Base-by-base conservation (phyloP, 192 early-diverging fungal species). In the Jimgerdemannia flammicorona region DNA sequence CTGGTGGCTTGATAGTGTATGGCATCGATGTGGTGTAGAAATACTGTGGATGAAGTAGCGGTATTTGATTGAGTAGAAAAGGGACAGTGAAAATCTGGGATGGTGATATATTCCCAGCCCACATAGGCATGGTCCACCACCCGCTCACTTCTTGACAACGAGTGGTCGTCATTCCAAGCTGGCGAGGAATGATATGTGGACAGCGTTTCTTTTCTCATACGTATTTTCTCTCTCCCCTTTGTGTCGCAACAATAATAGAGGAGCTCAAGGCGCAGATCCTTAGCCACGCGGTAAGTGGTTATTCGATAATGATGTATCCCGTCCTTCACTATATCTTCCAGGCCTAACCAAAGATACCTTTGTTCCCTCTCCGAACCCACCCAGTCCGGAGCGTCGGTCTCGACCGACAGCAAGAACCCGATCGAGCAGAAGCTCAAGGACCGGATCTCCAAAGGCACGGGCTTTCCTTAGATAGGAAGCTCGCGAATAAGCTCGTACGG, bases 201-300 rank as follows among this genome's bases (percentile, higher is more conserved):
- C 29, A 29, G 29, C 29, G 29, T 29, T 29, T 29, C 29, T 29
- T 29, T 29, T 29, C 29, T 29, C 29, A 29, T 41, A n/a, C n/a
- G 18, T 17, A 39, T 71, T 49, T 41, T n/a, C 8, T 71, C 70
- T n/a, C 8, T 71, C 70, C 7, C n/a, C n/a, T n/a, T n/a, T n/a
- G n/a, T n/a, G 6, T 7, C 4, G 19, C 40, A 43, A 0, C 42
- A 40, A 19, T 3, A 44, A 44, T 59, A 80, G 79, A 87, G 68
- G 77, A 84, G 54, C 70, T 87, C 17, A 83, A 85, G 42, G 76
- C 76, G 40, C 73, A 87, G 67, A 85, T 88, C 74, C 54, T 88
- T 10, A 73, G 43, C 54, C 72, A 72, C 64, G 67, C 64, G 7
- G 79, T 74, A 74, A 80, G 79, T 74, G 40, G 64, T 44, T 29